Base-by-base conservation (phyloP, 2,329 filamentous ascomycete species). In the Epichloe glyceriae region DNA sequence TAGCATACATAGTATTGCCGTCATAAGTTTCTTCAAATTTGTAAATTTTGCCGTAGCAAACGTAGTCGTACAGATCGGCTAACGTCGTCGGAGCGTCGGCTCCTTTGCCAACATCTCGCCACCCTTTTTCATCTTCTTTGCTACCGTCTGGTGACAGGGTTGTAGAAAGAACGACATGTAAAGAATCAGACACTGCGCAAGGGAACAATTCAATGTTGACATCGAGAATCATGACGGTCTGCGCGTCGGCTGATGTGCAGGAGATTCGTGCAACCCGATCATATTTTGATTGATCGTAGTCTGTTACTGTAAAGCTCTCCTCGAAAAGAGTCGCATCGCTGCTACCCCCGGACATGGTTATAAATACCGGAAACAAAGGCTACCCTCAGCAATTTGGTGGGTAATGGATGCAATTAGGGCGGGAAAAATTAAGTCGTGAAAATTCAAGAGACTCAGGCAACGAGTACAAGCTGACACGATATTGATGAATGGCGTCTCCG, bases 171-270 rank as follows among this genome's bases (percentile, higher is more conserved):
- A 91, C 82, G 57, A 96, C 74, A 57, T 86, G 84, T 52, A 98
- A 69, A 14, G 76, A 84, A 59, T 95, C 90, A 64, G 85, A 86
- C 8, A 81, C 72, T 39, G 73, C 67, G 60, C 86, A 80, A 2
- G 87, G 87, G 69, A 93, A 96, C 7, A 98, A 80, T 70, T 98
- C 91, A 52, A 81, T 85, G 74, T 97, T 96, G 70, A 97, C 82
- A 71, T 98, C 93, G 54, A 98, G 85, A 5, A 81, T 83, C 73
- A 97, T 83, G 56, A 80, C 76, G 33, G 86, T 87, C 56, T 80
- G 75, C 60, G 78, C 79, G 70, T 95, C 88, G 58, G 78, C 75
- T 22, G 85, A 91, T 48, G 78, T 86, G 64, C 82, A 89, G 50
- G 74, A 80, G 64, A 97, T 80, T 59, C 93, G 91, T 50, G 88